Base-by-base conservation (phyloP, 768 basidiomycete genomes). In the Melanogaster broomeanus region DNA sequence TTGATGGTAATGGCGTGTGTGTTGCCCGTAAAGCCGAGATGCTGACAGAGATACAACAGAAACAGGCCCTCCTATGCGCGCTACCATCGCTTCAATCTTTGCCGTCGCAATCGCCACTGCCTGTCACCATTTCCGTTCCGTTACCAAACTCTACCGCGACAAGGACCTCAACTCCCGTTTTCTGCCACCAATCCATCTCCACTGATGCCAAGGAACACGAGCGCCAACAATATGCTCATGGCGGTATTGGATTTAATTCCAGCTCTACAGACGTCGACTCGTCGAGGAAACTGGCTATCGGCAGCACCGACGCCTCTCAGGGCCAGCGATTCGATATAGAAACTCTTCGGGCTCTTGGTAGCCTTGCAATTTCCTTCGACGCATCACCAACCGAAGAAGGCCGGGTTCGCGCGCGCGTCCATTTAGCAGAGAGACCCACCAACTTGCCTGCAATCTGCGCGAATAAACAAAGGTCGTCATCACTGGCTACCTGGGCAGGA, bases 301-400 rank as follows among this genome's bases (percentile, higher is more conserved):
- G 68, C 44, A 53, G 68, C 44, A 53, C 69, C 42, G 62, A 72
- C 48, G 54, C 69, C 21, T 55, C 64, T 28, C 76, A 73, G 45
- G 82, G 79, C 60, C 79, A 82, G 30, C 84, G 84, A 61, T 68
- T 77, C 21, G 81, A 83, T 50, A 62, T 74, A 47, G 70, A 74
- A 38, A 76, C 74, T 38, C 74, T 76, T 35, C 57, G 33, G 24
- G 76, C 72, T 37, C 75, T 87, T 38, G 78, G 77, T 49, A 81
- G 78, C 38, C 71, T 90, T 47, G 81, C 86, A 57, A 84, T 91
- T 64, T 86, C 86, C 37, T 88, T 91, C 59, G 88, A 90, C 57
- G 72, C 85, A 41, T 77, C 74, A 37, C 74, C 83, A 28, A 74
- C 77, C 43, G 79, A 85, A 56, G 80, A 86, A 61, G 85, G 87